Conservation (phyloP, 768 basidiomycete genomes). For the Mycena galopus region DNA sequence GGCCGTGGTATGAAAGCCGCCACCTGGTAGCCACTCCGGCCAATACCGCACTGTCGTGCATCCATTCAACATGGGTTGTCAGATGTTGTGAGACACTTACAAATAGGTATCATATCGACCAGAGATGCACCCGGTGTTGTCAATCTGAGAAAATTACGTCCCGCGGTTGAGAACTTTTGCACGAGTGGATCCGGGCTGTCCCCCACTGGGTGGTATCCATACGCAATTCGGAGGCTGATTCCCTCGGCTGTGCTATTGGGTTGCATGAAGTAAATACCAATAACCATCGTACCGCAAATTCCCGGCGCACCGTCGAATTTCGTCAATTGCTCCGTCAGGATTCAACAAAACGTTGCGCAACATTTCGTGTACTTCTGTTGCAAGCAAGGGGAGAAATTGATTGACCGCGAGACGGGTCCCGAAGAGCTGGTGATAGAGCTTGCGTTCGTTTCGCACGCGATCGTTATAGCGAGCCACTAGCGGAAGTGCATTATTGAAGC, state of each 20-base stretch:
- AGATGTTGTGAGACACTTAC: not conserved
- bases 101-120: slow-evolving; percentile 11
- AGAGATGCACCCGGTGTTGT: not conserved
- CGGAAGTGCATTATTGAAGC: not conserved
- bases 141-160: not conserved
- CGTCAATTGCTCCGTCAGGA: not conserved
- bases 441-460: slow-evolving; percentile 5
- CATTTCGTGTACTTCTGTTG: not conserved
- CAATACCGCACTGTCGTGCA: slow-evolving; percentile 10
- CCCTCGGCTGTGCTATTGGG: not conserved
- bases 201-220: not conserved
- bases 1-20: slow-evolving; percentile 1
- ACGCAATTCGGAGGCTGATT: not conserved
- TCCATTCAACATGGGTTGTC: not conserved
- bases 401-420: not conserved
- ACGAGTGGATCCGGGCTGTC: not conserved
- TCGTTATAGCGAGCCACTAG: not conserved
- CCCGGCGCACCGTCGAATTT: not conserved
- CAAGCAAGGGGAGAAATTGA: not conserved
- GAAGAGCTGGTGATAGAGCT: not conserved
- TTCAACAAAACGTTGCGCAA: not conserved
- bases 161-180: slow-evolving; percentile 6
- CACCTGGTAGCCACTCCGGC: slow-evolving; percentile 26
- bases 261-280: not conserved
- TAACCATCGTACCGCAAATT: not conserved